A percentile compares a stretch with the other conserved stretches of the same genome.
Evolutionary conservation across 352 stramenopile species (phyloP).

Genomic region (Blastocystis sp.): DNA sequence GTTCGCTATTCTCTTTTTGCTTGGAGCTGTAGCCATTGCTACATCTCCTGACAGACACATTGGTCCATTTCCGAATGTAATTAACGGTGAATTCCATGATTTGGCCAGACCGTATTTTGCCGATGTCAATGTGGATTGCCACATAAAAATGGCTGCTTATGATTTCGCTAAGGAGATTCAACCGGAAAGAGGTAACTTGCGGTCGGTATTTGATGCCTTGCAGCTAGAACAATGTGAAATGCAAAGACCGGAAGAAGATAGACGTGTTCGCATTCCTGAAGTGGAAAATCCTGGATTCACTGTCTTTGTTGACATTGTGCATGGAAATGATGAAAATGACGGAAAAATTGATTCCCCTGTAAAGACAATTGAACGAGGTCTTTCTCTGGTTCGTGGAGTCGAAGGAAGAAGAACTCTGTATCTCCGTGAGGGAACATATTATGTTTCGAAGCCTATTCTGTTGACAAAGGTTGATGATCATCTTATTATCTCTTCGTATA

Average conservation of each 20-base stretch:
- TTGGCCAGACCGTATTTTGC: conserved; percentile 52
- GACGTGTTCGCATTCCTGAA: conserved; percentile 20
- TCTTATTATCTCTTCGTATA: conserved; percentile 57
- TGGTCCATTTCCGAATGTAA: conserved; percentile 27
- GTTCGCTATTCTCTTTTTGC: not conserved
- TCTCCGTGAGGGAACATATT: conserved; percentile 48
- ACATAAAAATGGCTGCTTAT: conserved; percentile 58
- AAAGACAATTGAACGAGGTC: conserved; percentile 55
- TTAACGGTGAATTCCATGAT: conserved; percentile 61
- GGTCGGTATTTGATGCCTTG: conserved; percentile 47
- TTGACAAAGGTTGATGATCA: conserved; percentile 41
- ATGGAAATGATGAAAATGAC: conserved; percentile 41
- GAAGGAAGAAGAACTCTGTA: conserved; percentile 24
- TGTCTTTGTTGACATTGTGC: conserved; percentile 5
- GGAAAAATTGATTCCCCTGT: conserved; percentile 25
- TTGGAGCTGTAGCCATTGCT: not conserved
- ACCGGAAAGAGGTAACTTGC: conserved; percentile 14
- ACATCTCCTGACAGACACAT: conserved; percentile 26
- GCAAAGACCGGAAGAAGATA: conserved; percentile 37
- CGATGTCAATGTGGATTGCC: conserved; percentile 52
- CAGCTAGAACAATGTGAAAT: conserved; percentile 56
- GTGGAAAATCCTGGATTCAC: conserved; percentile 40
- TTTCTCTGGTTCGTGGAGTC: not conserved
- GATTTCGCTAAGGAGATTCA: conserved; percentile 59
- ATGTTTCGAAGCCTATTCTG: conserved; percentile 56